Evolutionary conservation across 176 grass and related monocot species (phyloP).

Genomic region (Paspalum vaginatum): DNA sequence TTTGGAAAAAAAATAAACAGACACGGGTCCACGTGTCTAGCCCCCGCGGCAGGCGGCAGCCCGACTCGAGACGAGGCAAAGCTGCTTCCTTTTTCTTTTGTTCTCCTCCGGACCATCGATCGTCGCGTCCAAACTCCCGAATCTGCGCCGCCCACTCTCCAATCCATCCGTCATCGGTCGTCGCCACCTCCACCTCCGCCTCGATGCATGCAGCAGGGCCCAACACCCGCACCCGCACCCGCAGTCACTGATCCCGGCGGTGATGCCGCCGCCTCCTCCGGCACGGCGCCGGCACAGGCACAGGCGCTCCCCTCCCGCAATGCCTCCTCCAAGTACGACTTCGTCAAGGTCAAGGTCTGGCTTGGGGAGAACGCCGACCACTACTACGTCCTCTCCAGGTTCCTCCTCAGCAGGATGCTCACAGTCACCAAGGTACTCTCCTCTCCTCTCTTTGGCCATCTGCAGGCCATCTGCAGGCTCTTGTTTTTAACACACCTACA

Average conservation of each 20-base stretch:
- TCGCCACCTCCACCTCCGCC: neutral
- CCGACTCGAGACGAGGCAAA: neutral
- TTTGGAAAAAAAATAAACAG: no score
- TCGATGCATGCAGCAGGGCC: constrained; percentile 23
- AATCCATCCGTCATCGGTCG: neutral
- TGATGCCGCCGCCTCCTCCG: constrained; percentile 39
- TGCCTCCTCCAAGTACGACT: constrained; percentile 97
- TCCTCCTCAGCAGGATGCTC: constrained; percentile 95
- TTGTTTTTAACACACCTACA: neutral
- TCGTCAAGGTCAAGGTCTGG: constrained; percentile 99
- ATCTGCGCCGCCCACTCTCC: neutral
- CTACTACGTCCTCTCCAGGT: constrained; percentile 92
- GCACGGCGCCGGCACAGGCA: no score
- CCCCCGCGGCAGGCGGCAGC: no score
- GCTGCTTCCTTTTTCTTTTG: no score
- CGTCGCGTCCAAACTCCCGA: no score
- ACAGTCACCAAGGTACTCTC: constrained; percentile 86
- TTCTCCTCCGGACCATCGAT: no score
- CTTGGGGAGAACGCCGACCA: constrained; percentile 97
- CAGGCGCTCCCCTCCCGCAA: constrained; percentile 67
- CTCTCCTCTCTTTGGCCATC: neutral
- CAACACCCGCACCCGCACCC: neutral
- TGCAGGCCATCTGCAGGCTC: no score
- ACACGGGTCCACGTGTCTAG: no score
- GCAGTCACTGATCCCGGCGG: constrained; percentile 17